phyloP scores from a whole-genome alignment of 371 early-diverging fungal genomes.

The Mortierella sp. region DNA sequence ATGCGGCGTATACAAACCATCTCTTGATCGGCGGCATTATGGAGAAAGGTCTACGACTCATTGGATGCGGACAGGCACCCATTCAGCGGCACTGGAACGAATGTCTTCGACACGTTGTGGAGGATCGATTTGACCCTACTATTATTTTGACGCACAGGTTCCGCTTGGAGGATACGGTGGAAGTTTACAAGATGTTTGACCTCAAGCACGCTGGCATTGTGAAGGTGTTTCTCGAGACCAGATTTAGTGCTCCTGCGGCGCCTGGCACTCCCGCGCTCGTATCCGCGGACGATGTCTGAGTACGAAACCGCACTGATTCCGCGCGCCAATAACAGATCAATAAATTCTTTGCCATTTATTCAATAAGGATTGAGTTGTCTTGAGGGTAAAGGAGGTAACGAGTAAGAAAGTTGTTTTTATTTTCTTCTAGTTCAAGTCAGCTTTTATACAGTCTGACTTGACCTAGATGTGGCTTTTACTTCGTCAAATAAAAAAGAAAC shows the following conservation, averaged over 20 bases:
- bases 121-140: constrained; percentile 65
- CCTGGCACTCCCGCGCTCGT: constrained; percentile 35
- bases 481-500: no score
- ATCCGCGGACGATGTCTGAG: background rate
- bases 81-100: constrained; percentile 67
- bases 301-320: background rate
- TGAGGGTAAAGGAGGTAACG: no score
- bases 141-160: constrained; percentile 70
- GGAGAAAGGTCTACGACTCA: constrained; percentile 69
- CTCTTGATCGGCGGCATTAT: constrained; percentile 72
- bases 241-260: constrained; percentile 45
- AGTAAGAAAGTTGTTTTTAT: no score
- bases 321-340: background rate
- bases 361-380: no score
- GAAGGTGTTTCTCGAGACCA: constrained; percentile 63
- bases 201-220: constrained; percentile 65
- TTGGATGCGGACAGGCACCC: constrained; percentile 71
- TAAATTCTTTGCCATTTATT: no score
- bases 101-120: constrained; percentile 59
- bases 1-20: constrained; percentile 64
- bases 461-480: no score
- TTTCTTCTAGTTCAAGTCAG: no score
- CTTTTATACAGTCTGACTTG: no score
- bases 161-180: constrained; percentile 60
- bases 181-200: constrained; percentile 68